These are phyloP conservation scores for Talaromyces sp. DNA, from an alignment of 2,329 filamentous ascomycete species.

Conservation along the genomic window DNA sequence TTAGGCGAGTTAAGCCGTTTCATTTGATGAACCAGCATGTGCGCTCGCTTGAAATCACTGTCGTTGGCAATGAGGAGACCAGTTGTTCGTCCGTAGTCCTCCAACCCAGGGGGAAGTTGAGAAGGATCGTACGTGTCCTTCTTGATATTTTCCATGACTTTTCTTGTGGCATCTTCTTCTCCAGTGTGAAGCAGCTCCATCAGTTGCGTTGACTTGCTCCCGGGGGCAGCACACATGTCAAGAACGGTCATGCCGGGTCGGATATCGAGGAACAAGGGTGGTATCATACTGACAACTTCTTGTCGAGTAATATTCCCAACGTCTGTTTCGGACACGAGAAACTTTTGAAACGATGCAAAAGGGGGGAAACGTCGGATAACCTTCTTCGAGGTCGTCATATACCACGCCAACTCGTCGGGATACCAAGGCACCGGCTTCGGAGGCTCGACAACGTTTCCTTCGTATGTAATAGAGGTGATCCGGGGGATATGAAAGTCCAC, in stretches of 20 bases:
- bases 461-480: slow-evolving; percentile 76
- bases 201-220: slow-evolving; percentile 93
- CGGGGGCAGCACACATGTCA: slow-evolving; percentile 93
- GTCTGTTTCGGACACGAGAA: slow-evolving; percentile 92
- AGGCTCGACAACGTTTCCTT: slow-evolving; percentile 75
- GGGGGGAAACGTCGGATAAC: slow-evolving; percentile 89
- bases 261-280: slow-evolving; percentile 85
- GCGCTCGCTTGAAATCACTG: slow-evolving; percentile 89
- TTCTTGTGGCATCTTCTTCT: slow-evolving; percentile 78
- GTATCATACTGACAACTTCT: slow-evolving; percentile 98
- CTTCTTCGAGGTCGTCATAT: slow-evolving; percentile 96
- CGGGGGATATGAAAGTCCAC: slow-evolving; percentile 85
- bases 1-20: slow-evolving; percentile 96
- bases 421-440: slow-evolving; percentile 85
- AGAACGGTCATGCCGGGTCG: slow-evolving; percentile 86
- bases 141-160: slow-evolving; percentile 60
- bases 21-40: slow-evolving; percentile 96
- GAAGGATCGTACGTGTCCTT: slow-evolving; percentile 51
- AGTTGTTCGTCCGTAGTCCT: slow-evolving; percentile 80
- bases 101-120: slow-evolving; percentile 46
- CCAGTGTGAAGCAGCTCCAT: slow-evolving; percentile 90
- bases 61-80: slow-evolving; percentile 94
- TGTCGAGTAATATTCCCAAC: slow-evolving; percentile 97
- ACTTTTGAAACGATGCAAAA: slow-evolving; percentile 94
- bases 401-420: slow-evolving; percentile 90